Percentiles rank a stretch among this genome's conserved stretches.
phyloP scores from a whole-genome alignment of 2,329 filamentous ascomycete species.

The Cercospora sp. region DNA sequence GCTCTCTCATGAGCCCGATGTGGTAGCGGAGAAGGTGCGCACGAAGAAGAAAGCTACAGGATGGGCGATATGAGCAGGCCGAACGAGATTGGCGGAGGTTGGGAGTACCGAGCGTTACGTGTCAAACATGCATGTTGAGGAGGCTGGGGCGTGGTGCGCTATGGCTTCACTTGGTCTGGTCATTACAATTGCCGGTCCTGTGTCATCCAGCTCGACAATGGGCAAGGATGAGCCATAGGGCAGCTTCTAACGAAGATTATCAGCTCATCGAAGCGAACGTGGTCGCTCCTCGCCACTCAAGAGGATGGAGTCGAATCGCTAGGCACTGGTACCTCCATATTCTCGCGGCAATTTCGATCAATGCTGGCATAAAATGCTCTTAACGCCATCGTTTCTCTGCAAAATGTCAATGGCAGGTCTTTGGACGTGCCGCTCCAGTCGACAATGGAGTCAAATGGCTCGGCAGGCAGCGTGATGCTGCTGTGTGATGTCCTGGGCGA shows the following conservation, averaged over 20 bases:
- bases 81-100: neutral
- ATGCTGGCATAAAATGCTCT: neutral
- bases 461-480: neutral
- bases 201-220: neutral
- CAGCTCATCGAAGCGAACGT: neutral
- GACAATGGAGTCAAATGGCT: neutral
- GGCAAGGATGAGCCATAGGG: neutral
- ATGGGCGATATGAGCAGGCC: constrained; percentile 39
- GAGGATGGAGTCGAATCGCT: neutral
- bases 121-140: neutral
- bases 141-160: neutral
- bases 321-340: neutral
- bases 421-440: neutral
- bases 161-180: neutral
- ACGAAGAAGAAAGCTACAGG: constrained; percentile 41
- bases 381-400: neutral
- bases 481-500: neutral
- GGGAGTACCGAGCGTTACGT: neutral
- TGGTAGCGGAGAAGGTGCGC: constrained; percentile 35
- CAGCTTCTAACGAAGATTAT: neutral
- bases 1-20: constrained; percentile 32
- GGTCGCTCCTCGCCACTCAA: neutral
- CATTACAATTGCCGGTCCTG: neutral
- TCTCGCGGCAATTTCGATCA: neutral
- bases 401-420: neutral